Evolutionary conservation across 1,284 basidiomycete genomes (phyloP).

Genomic region (Apiotrichum akiyoshidainum): DNA sequence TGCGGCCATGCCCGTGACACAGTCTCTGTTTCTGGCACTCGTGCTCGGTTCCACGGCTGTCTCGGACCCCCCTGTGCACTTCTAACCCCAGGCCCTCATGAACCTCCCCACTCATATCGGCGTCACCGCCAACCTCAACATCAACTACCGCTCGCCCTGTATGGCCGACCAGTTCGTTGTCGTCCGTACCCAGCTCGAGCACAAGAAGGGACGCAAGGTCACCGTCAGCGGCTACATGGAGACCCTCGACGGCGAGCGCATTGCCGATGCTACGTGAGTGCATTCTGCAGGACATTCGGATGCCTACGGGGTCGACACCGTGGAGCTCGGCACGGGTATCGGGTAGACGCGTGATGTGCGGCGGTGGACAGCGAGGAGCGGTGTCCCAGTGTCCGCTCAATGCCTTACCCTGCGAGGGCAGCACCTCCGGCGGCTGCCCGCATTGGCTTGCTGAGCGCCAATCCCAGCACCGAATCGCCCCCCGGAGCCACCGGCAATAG

Average conservation of each 20-base stretch:
- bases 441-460: not conserved
- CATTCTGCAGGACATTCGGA: not conserved
- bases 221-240: slow-evolving; percentile 69
- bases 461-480: not conserved
- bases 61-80: not conserved
- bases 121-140: slow-evolving; percentile 78
- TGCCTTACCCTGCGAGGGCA: not conserved
- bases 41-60: not conserved
- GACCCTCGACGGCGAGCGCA: slow-evolving; percentile 68
- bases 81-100: slow-evolving; percentile 64
- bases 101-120: slow-evolving; percentile 84
- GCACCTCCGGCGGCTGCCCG: not conserved
- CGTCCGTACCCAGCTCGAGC: slow-evolving; percentile 58
- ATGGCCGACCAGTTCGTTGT: slow-evolving; percentile 68
- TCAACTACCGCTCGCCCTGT: slow-evolving; percentile 76
- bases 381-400: not conserved
- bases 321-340: not conserved
- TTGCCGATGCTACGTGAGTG: slow-evolving; percentile 74
- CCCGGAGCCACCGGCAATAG: not conserved
- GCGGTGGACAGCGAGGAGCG: not conserved
- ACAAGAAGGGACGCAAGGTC: slow-evolving; percentile 71
- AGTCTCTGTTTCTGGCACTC: not conserved
- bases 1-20: not conserved
- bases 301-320: not conserved
- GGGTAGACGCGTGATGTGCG: not conserved